A percentile compares a stretch with the other conserved stretches of the same genome.
Evolutionary conservation across 2,329 filamentous ascomycete genomes (phyloP).

Genomic region (Pestalotiopsis sp.): DNA sequence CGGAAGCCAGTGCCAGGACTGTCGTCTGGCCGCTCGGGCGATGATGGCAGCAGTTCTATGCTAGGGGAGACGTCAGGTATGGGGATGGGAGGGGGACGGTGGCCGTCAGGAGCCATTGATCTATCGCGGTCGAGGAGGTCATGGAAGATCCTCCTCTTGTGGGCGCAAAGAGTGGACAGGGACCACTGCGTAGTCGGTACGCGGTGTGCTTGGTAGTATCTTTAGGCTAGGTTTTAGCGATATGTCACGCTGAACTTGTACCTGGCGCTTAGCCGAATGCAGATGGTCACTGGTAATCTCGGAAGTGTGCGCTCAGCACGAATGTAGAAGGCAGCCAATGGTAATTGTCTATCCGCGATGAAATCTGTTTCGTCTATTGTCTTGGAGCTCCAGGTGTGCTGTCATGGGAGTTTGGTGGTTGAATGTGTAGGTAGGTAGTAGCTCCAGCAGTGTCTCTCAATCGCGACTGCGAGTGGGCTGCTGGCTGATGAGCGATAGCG

Average conservation of each 20-base stretch:
- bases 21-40: slow-evolving; percentile 18
- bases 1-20: background rate
- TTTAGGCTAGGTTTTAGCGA: slow-evolving; percentile 1
- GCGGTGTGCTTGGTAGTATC: background rate
- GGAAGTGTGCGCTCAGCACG: slow-evolving; percentile 5
- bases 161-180: slow-evolving; percentile 9
- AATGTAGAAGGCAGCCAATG: slow-evolving; percentile 9
- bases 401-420: background rate
- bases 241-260: slow-evolving; percentile 8
- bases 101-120: slow-evolving; percentile 26
- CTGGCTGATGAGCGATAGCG: background rate
- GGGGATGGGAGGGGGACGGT: slow-evolving; percentile 28
- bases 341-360: background rate
- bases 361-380: background rate
- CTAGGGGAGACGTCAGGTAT: slow-evolving; percentile 31
- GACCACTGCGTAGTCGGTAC: background rate
- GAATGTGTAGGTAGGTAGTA: background rate
- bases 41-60: slow-evolving; percentile 24
- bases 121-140: background rate
- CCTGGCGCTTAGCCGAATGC: slow-evolving; percentile 30
- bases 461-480: background rate
- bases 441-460: background rate
- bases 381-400: background rate
- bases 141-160: background rate
- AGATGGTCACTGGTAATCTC: slow-evolving; percentile 16